Conservation (phyloP, 352 stramenopile genomes). For the Globisporangium barbulae region DNA sequence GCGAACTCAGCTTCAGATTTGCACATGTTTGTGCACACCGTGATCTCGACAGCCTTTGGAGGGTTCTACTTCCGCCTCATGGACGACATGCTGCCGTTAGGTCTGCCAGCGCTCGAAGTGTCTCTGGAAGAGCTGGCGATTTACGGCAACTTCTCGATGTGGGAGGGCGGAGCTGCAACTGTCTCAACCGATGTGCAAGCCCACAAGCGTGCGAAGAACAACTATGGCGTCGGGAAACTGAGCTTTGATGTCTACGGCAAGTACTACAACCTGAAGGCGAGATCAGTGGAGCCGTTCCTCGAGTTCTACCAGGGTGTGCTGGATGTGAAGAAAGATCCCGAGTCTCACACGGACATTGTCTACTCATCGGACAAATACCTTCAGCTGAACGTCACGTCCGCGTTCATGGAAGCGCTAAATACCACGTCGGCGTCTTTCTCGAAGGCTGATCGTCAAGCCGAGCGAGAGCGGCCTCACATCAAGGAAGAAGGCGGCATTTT, state of each 20-base stretch:
- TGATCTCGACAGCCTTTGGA: constrained; percentile 79
- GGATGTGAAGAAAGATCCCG: constrained; percentile 75
- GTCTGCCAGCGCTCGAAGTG: constrained; percentile 71
- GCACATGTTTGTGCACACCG: constrained; percentile 74
- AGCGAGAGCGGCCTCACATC: constrained; percentile 65
- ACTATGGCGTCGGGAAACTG: constrained; percentile 69
- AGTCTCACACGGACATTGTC: constrained; percentile 55
- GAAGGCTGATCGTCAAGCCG: constrained; percentile 40
- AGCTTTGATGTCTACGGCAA: constrained; percentile 85
- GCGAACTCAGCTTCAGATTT: constrained; percentile 17
- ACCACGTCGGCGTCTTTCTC: constrained; percentile 63
- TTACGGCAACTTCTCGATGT: constrained; percentile 68
- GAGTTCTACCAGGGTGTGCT: constrained; percentile 82
- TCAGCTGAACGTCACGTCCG: constrained; percentile 80
- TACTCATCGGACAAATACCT: constrained; percentile 84
- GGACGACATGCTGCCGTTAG: constrained; percentile 74
- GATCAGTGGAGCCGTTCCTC: constrained; percentile 80
- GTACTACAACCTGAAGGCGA: constrained; percentile 82
- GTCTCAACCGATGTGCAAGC: constrained; percentile 32
- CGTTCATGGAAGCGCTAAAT: constrained; percentile 82
- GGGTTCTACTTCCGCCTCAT: constrained; percentile 86
- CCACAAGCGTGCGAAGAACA: constrained; percentile 52
- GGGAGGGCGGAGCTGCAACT: constrained; percentile 44
- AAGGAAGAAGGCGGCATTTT: constrained; percentile 81
- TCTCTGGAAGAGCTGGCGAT: constrained; percentile 76